phyloP scores from a whole-genome alignment of 2,329 filamentous ascomycete genomes.

The Pseudocercospora cruenta region DNA sequence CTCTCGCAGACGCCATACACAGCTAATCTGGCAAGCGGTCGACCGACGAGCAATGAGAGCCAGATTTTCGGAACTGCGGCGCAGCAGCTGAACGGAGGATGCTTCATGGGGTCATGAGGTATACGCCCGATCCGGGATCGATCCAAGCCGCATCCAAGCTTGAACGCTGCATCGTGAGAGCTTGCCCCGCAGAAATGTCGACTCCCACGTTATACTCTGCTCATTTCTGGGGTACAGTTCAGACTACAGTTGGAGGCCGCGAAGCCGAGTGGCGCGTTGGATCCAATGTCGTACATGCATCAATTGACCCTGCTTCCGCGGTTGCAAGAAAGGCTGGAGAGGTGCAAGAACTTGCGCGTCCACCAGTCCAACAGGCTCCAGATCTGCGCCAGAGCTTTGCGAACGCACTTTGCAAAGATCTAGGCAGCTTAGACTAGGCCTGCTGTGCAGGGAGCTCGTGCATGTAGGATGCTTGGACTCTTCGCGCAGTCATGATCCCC shows the following conservation, averaged over 20 bases:
- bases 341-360: not conserved
- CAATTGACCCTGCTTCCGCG: constrained; percentile 14
- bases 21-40: constrained; percentile 15
- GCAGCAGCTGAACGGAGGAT: constrained; percentile 8
- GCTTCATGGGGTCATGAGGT: constrained; percentile 2
- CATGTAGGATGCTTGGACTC: constrained; percentile 19
- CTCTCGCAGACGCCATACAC: constrained; percentile 15
- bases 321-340: not conserved
- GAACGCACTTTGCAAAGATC: constrained; percentile 7
- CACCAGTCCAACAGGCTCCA: not conserved
- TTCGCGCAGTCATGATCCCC: constrained; percentile 16
- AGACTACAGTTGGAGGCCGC: constrained; percentile 1
- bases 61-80: constrained; percentile 1
- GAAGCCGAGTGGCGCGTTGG: constrained; percentile 15
- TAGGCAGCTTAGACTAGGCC: constrained; percentile 13
- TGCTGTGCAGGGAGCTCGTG: constrained; percentile 6
- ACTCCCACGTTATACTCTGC: constrained; percentile 2
- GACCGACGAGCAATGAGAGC: constrained; percentile 16
- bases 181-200: constrained; percentile 18
- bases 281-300: constrained; percentile 13
- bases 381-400: constrained; percentile 14
- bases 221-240: constrained; percentile 13
- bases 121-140: constrained; percentile 9
- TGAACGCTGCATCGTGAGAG: constrained; percentile 14
- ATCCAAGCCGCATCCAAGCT: constrained; percentile 9